Percentiles rank a stretch among this genome's conserved stretches.
Conservation (phyloP, 768 basidiomycete species). For the Lactarius indigo region DNA sequence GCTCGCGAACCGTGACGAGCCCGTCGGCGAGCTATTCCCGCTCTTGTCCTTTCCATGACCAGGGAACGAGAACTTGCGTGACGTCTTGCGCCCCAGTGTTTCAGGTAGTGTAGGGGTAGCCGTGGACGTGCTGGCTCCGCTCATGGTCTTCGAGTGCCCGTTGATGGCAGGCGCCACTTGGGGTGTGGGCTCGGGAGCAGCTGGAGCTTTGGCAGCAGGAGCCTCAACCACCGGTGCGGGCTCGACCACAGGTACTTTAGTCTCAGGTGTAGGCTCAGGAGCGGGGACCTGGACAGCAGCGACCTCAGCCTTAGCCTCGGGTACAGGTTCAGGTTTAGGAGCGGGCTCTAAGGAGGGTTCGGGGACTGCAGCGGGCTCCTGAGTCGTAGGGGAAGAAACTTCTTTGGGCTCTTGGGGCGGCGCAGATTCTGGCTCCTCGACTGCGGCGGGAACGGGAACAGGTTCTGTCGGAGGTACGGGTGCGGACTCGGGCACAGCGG, state of each 20-base stretch:
- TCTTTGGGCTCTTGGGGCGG: background rate
- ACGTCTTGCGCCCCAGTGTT: slow-evolving; percentile 8
- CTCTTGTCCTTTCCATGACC: slow-evolving; percentile 9
- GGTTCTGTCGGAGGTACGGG: background rate
- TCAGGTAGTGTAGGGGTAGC: background rate
- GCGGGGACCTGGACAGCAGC: background rate
- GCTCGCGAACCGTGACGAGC: slow-evolving; percentile 21
- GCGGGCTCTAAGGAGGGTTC: background rate
- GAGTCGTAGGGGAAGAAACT: background rate
- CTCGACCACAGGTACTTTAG: background rate
- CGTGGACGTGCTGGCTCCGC: slow-evolving; percentile 10
- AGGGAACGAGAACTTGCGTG: slow-evolving; percentile 22
- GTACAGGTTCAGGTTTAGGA: background rate
- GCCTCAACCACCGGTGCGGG: background rate
- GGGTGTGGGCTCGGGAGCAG: slow-evolving; percentile 9
- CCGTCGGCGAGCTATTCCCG: slow-evolving; percentile 17
- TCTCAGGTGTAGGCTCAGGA: background rate
- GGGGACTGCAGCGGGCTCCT: background rate
- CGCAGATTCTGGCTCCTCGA: background rate
- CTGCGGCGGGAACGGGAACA: background rate
- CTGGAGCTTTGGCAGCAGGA: background rate
- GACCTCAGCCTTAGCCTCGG: background rate
- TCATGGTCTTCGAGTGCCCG: slow-evolving; percentile 14
- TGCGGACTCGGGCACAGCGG: background rate
- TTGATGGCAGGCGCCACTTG: background rate